Evolutionary conservation across 163 green algal species (phyloP), one percentile per base, ranked within the genome.

Genomic region (Chlamydomonas reinhardtii): DNA sequence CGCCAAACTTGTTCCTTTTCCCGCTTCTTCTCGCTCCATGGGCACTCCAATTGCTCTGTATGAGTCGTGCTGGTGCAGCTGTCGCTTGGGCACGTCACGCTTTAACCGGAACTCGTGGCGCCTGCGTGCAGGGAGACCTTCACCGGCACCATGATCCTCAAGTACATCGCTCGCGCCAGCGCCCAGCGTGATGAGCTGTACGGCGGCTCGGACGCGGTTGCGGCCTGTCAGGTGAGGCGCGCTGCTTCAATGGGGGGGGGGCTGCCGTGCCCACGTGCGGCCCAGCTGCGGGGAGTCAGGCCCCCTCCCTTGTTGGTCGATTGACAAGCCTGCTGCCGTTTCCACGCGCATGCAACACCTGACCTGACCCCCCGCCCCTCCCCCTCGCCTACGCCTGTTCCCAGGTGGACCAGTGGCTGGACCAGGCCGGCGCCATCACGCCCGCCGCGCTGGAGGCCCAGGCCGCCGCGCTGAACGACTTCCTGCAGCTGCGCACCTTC

Each of bases 331-430:
- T n/a, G n/a, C n/a, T n/a, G n/a, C n/a, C n/a, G n/a, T n/a, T n/a
- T n/a, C n/a, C 48, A 17, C 48, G 1, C 48, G 14, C 48, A 56
- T 19, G 11, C 12, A 17, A 17, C 48, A 11, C 43, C 43, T 11
- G n/a, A 54, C 43, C 43, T 6, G 6, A 16, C 11, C 43, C 43
- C 48, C 48, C 48, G 11, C 48, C 48, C 11, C 9, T 22, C 48
- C 6, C 14, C 6, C 48, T 14, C 9, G 48, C 48, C 11, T 22
- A 9, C 48, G 11, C 9, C 11, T 14, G 1, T 2, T 2, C 66
- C 59, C 91, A 98, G 96, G 92, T 99, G 1, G 97, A 99, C 84
- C 89, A 97, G 52, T 98, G 95, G 96, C 82, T 99, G 9, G 97
- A 99, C 39, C 95, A 95, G 76, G 34, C 54, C 19, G 37, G 82